These are phyloP conservation scores for Lathyrus aphaca DNA, from an alignment of 306 rosid species.

Conservation along the genomic window DNA sequence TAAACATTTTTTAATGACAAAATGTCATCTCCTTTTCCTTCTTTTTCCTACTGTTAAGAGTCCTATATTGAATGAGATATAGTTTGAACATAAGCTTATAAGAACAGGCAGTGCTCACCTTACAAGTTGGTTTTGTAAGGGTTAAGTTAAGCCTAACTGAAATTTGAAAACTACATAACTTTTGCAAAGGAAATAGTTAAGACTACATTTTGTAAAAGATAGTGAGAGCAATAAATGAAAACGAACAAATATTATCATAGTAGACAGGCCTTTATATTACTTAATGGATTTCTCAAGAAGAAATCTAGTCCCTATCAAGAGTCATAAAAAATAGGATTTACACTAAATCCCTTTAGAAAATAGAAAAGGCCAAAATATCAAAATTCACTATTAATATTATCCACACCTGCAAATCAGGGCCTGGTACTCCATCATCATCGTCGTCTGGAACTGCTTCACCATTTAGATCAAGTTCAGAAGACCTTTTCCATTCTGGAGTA, in stretches of 20 bases:
- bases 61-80: background rate
- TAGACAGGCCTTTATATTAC: conserved; percentile 1
- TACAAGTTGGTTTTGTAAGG: background rate
- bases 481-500: conserved; percentile 98
- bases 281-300: conserved; percentile 10
- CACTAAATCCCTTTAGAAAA: conserved; percentile 18
- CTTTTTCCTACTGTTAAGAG: background rate
- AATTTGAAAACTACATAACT: no score
- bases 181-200: background rate
- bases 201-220: background rate
- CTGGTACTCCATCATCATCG: conserved; percentile 62
- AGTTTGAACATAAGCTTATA: background rate
- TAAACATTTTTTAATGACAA: background rate
- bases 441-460: conserved; percentile 94
- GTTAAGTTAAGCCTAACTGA: background rate
- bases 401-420: conserved; percentile 76
- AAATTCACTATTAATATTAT: conserved; percentile 38
- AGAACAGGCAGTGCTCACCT: no score
- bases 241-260: background rate
- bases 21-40: conserved; percentile 3
- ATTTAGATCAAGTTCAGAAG: conserved; percentile 94
- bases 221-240: conserved; percentile 3
- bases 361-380: conserved; percentile 24
- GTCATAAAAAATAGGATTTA: background rate
- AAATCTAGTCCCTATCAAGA: conserved; percentile 1